Evolutionary conservation across 1,284 basidiomycete genomes (phyloP), one percentile per base, ranked within the genome.

Genomic region (Grifola frondosa): DNA sequence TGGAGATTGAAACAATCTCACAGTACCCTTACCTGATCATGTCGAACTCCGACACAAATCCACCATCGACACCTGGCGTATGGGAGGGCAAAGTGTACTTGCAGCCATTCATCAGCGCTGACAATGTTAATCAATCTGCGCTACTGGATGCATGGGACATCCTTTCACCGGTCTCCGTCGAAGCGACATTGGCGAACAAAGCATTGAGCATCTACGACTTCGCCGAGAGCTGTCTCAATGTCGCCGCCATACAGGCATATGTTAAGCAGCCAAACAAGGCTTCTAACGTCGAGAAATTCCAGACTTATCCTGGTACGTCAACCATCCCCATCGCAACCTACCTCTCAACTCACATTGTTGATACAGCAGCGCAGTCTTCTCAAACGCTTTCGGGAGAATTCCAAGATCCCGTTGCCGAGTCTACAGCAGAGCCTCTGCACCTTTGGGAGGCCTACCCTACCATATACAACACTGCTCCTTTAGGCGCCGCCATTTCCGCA

Each of bases 231-330:
- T 46, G 45, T 11, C 40, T 53, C 3, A 40, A 48, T 33, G 48
- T 48, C 31, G 48, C 51, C 24, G 51, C 48, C 30, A 30, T 53
- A 13, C 51, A 31, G n/a, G 24, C 40, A 20, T 37, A 40, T 29
- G 32, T 42, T 23, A 19, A 10, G 17, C n/a, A n/a, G n/a, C n/a
- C n/a, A n/a, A n/a, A n/a, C n/a, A n/a, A n/a, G n/a, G n/a, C n/a
- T n/a, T n/a, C n/a, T n/a, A n/a, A n/a, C n/a, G n/a, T n/a, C n/a
- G n/a, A n/a, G n/a, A n/a, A n/a, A n/a, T n/a, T n/a, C n/a, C n/a
- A n/a, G n/a, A n/a, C n/a, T n/a, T n/a, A n/a, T n/a, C n/a, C n/a
- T n/a, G n/a, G n/a, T n/a, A n/a, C n/a, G n/a, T n/a, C n/a, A n/a
- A n/a, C n/a, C n/a, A 28, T 38, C 30, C 3, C 8, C 16, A 12